phyloP scores from a whole-genome alignment of 106 monocot species.

The Dendrobium catenatum region DNA sequence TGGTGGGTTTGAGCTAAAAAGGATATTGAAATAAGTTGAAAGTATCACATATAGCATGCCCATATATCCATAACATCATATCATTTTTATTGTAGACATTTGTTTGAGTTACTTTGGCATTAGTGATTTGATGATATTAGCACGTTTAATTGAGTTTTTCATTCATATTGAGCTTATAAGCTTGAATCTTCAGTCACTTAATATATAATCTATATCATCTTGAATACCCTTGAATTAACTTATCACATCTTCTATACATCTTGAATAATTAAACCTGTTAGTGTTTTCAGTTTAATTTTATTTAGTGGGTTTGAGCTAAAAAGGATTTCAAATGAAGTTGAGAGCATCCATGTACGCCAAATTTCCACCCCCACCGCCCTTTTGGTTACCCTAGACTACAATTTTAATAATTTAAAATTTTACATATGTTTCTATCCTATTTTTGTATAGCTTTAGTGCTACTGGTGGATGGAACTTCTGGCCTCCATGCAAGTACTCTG shows the following conservation, averaged over 20 bases:
- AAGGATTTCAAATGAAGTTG: background rate
- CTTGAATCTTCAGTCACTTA: too few species aligned
- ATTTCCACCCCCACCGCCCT: background rate
- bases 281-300: background rate
- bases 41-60: too few species aligned
- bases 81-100: too few species aligned
- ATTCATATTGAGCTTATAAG: too few species aligned
- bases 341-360: background rate
- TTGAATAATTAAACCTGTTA: background rate
- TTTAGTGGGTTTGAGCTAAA: background rate
- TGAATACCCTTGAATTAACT: background rate
- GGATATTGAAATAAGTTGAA: background rate
- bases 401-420: too few species aligned
- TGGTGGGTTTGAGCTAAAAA: background rate
- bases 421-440: background rate
- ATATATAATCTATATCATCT: background rate
- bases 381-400: background rate
- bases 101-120: too few species aligned
- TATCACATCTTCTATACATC: background rate
- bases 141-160: too few species aligned
- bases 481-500: too few species aligned
- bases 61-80: too few species aligned
- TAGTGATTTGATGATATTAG: too few species aligned
- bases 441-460: background rate
- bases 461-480: too few species aligned